phyloP scores from a whole-genome alignment of 495 filamentous ascomycete genomes.

The Parathielavia appendiculata region DNA sequence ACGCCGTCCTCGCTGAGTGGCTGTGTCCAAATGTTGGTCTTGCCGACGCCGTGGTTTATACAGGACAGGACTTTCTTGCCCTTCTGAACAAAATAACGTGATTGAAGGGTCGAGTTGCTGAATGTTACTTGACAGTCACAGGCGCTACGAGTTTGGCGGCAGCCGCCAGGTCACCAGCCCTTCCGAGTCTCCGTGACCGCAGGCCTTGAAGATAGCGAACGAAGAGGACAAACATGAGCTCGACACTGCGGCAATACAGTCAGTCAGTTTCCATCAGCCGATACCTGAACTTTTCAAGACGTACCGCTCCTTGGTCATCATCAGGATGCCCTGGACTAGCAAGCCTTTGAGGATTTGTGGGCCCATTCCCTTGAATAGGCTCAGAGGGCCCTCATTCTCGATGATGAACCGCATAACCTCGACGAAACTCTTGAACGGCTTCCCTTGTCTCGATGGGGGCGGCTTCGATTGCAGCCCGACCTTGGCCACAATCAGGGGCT shows the following conservation, averaged over 20 bases:
- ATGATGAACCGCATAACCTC: conserved; percentile 95
- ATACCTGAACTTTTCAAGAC: conserved; percentile 20
- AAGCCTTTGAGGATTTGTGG: conserved; percentile 92
- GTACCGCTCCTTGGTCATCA: conserved; percentile 99
- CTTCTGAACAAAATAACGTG: neutral
- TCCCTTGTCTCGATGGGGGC: conserved; percentile 74
- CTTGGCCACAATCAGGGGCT: conserved; percentile 97
- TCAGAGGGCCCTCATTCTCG: conserved; percentile 73
- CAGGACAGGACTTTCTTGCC: neutral
- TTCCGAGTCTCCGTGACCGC: conserved; percentile 63
- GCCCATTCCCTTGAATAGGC: conserved; percentile 93
- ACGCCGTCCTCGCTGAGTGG: neutral
- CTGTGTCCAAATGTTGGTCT: neutral
- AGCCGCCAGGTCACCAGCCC: conserved; percentile 55
- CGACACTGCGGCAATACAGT: conserved; percentile 57
- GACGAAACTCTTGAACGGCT: conserved; percentile 88
- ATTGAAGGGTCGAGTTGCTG: neutral
- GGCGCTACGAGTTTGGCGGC: conserved; percentile 46
- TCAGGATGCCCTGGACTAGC: conserved; percentile 88
- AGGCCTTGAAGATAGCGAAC: conserved; percentile 74
- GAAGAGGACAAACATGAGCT: conserved; percentile 81
- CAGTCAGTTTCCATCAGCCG: conserved; percentile 16
- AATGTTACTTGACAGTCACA: conserved; percentile 40
- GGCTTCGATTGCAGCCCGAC: conserved; percentile 92
- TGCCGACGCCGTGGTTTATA: neutral